Conservation (phyloP, 441 rosid genomes). For the Manihot esculenta region DNA sequence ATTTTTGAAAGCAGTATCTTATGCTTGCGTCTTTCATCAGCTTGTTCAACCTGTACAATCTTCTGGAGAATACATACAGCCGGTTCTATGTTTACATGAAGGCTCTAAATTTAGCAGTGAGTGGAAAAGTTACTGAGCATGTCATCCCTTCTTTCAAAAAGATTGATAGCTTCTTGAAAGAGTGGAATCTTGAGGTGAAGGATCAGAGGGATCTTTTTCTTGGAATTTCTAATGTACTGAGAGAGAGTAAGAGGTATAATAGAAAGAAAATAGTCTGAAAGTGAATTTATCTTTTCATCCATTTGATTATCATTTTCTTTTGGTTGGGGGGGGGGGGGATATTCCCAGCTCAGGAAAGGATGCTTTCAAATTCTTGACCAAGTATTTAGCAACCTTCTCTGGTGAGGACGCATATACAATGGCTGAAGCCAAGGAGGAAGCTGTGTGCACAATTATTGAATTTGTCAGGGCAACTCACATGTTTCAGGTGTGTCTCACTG, state of each 20-base stretch:
- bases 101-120: slow-evolving; percentile 61
- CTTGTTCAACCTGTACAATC: slow-evolving; percentile 93
- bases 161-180: slow-evolving; percentile 86
- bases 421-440: slow-evolving; percentile 92
- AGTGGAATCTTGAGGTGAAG: slow-evolving; percentile 78
- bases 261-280: neutral
- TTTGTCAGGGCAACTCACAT: slow-evolving; percentile 85
- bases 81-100: slow-evolving; percentile 89
- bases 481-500: slow-evolving; percentile 65
- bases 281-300: neutral
- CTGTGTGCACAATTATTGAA: slow-evolving; percentile 67
- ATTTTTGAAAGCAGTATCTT: slow-evolving; percentile 19
- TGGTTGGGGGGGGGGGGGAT: neutral
- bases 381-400: slow-evolving; percentile 86
- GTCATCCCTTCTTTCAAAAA: slow-evolving; percentile 70
- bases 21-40: slow-evolving; percentile 43
- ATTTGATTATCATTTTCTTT: neutral
- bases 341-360: slow-evolving; percentile 69
- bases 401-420: slow-evolving; percentile 62
- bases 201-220: slow-evolving; percentile 89
- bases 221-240: slow-evolving; percentile 62
- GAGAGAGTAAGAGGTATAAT: slow-evolving; percentile 74
- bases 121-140: slow-evolving; percentile 80
- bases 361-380: slow-evolving; percentile 70
- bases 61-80: slow-evolving; percentile 65